phyloP scores from a whole-genome alignment of 106 monocot genomes.

The Platanthera zijinensis region DNA sequence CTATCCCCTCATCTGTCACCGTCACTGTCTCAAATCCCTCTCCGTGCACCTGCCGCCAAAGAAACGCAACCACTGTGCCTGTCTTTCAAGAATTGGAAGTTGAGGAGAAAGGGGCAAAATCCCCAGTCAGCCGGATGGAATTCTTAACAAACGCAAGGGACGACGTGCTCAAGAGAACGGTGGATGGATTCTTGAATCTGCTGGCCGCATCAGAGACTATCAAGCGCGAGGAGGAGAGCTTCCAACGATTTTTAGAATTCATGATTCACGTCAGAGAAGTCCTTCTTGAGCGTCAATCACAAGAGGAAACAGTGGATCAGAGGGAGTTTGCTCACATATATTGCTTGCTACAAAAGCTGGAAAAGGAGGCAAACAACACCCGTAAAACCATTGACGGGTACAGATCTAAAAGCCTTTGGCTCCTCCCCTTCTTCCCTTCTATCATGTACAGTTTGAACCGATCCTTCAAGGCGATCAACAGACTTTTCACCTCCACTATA shows the following conservation, averaged over 20 bases:
- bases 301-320: not conserved
- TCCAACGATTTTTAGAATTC: not conserved
- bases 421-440: not conserved
- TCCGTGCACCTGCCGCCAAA: constrained; percentile 19
- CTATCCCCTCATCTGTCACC: constrained; percentile 29
- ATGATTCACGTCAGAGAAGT: not conserved
- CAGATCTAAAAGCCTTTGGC: not conserved
- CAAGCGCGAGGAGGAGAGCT: not conserved
- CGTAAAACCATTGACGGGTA: not conserved
- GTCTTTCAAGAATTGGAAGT: no score
- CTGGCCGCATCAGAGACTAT: not conserved
- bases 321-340: no score
- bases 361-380: constrained; percentile 2
- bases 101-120: no score
- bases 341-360: constrained; percentile 1
- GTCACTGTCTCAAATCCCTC: constrained; percentile 34
- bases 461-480: constrained; percentile 2
- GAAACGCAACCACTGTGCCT: no score
- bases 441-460: constrained; percentile 4
- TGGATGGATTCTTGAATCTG: not conserved
- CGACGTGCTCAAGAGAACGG: not conserved
- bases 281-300: not conserved
- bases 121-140: not conserved
- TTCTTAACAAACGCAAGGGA: not conserved
- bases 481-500: constrained; percentile 27